Percentiles rank a stretch among this genome's conserved stretches.
phyloP scores from a whole-genome alignment of 805 yeast genomes.

The Starmerella cellae region DNA sequence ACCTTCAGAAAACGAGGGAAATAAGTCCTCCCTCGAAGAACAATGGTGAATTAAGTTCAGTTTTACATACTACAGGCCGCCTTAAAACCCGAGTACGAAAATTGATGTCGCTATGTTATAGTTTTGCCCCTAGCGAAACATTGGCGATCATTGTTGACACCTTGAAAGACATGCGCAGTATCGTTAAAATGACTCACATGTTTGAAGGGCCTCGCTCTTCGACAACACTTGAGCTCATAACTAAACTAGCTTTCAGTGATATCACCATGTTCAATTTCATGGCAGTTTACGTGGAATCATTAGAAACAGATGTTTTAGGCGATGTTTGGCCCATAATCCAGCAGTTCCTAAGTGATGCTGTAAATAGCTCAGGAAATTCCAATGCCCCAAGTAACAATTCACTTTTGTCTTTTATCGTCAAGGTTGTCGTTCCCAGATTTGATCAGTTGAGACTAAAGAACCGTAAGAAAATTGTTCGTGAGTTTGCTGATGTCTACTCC shows the following conservation, averaged over 20 bases:
- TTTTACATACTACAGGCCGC: conserved; percentile 19
- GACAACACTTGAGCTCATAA: conserved; percentile 15
- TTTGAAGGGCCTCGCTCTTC: conserved; percentile 19
- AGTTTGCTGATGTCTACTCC: conserved; percentile 37
- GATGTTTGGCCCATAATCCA: conserved; percentile 58
- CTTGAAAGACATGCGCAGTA: conserved; percentile 6
- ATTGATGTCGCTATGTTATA: conserved; percentile 19
- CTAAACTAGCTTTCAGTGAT: conserved; percentile 6
- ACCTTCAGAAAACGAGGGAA: conserved; percentile 12
- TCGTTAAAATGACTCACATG: conserved; percentile 20
- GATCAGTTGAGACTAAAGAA: conserved; percentile 8
- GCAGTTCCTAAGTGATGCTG: conserved; percentile 47
- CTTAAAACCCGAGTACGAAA: conserved; percentile 23
- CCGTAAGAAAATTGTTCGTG: conserved; percentile 38
- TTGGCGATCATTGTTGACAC: conserved; percentile 8
- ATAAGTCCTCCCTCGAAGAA: background rate
- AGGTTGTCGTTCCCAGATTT: conserved; percentile 9
- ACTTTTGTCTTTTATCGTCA: conserved; percentile 5
- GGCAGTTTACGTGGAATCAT: conserved; percentile 44
- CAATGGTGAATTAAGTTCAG: conserved; percentile 10
- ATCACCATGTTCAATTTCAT: conserved; percentile 32
- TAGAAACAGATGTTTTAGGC: conserved; percentile 65
- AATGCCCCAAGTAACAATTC: background rate
- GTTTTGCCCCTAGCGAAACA: conserved; percentile 16
- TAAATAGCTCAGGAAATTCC: conserved; percentile 27